Evolutionary conservation across 257 asterid genomes (phyloP).

Genomic region (Salvia splendens): DNA sequence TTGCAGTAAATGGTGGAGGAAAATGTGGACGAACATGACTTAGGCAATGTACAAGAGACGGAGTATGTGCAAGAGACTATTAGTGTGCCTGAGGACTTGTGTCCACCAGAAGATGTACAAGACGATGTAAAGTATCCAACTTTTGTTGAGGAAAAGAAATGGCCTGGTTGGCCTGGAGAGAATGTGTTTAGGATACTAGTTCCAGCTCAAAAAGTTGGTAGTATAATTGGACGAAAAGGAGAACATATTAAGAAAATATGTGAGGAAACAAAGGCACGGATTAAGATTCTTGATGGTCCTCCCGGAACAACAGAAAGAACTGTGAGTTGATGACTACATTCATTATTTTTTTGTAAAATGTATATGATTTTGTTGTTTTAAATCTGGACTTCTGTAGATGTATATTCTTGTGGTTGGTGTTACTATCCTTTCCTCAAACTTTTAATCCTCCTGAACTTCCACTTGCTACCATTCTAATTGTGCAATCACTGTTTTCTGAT

Average conservation of each 20-base stretch:
- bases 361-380: not conserved
- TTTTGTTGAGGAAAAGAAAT: constrained; percentile 40
- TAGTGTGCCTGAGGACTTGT: not conserved
- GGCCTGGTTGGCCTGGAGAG: constrained; percentile 99
- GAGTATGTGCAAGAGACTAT: constrained; percentile 6
- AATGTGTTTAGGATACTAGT: constrained; percentile 84
- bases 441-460: constrained; percentile 15
- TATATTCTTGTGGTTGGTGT: constrained; percentile 11
- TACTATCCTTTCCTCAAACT: not conserved
- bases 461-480: not conserved
- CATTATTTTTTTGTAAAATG: not conserved
- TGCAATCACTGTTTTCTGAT: constrained; percentile 21
- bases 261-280: constrained; percentile 92
- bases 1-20: constrained; percentile 31
- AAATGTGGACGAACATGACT: constrained; percentile 19
- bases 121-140: not conserved
- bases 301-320: constrained; percentile 88
- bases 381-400: not conserved
- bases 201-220: constrained; percentile 95
- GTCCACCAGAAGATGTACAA: constrained; percentile 2
- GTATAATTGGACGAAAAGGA: constrained; percentile 97
- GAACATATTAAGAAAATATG: constrained; percentile 80
- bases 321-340: constrained; percentile 52
- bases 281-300: constrained; percentile 96
- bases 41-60: constrained; percentile 5